Evolutionary conservation across 2,329 filamentous ascomycete species (phyloP).

Genomic region (Penicillium glabrum): DNA sequence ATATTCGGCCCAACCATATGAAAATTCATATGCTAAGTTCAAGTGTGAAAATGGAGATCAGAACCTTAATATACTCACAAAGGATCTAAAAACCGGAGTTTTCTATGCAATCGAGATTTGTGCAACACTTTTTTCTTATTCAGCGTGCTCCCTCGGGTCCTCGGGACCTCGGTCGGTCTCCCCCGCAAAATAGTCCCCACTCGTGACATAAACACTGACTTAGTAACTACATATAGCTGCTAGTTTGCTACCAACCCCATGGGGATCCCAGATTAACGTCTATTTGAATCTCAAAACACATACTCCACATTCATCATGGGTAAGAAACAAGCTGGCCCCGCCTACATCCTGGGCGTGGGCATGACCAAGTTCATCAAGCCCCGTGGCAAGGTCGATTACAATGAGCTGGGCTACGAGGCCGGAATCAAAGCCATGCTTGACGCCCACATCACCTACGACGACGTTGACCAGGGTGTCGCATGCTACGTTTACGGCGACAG

Average conservation of each 20-base stretch:
- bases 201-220: not conserved
- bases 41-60: not conserved
- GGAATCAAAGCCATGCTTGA: slow-evolving; percentile 81
- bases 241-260: not conserved
- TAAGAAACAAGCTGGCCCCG: slow-evolving; percentile 53
- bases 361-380: slow-evolving; percentile 99
- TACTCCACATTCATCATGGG: slow-evolving; percentile 44
- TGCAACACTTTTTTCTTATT: not conserved
- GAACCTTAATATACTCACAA: not conserved
- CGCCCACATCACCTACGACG: slow-evolving; percentile 86
- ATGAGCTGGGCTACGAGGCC: slow-evolving; percentile 89
- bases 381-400: slow-evolving; percentile 89
- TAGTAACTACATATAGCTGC: not conserved
- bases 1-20: not conserved
- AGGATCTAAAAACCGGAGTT: not conserved
- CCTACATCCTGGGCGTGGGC: slow-evolving; percentile 93
- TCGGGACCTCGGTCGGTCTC: slow-evolving; percentile 34
- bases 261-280: not conserved
- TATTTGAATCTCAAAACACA: not conserved
- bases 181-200: slow-evolving; percentile 24
- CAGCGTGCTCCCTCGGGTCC: slow-evolving; percentile 12
- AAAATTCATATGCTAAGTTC: not conserved
- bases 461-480: slow-evolving; percentile 91
- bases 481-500: slow-evolving; percentile 98
- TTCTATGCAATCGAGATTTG: not conserved